phyloP scores from a whole-genome alignment of 306 rosid species.

The Prunus dulcis region DNA sequence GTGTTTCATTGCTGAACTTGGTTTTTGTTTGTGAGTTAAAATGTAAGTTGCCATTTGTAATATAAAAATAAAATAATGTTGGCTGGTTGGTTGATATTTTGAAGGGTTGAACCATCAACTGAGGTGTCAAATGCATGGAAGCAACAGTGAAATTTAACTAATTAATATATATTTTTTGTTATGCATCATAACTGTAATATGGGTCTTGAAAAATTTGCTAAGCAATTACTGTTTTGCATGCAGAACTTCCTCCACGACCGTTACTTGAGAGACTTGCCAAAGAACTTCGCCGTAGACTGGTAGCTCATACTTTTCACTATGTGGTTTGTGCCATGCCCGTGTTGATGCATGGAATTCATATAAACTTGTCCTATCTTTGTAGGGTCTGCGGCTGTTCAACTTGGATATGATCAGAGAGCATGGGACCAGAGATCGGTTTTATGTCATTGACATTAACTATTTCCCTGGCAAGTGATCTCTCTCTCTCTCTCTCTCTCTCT shows the following conservation, averaged over 20 bases:
- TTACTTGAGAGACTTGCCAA: constrained; percentile 81
- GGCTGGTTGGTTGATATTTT: background rate
- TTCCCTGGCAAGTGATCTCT: constrained; percentile 64
- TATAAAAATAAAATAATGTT: background rate
- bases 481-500: background rate
- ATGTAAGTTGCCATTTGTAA: background rate
- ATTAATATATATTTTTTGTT: too few relatives aligned
- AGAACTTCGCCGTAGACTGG: constrained; percentile 78
- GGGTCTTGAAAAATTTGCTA: background rate
- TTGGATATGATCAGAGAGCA: constrained; percentile 81
- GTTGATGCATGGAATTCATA: background rate
- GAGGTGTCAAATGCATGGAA: background rate
- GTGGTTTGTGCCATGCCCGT: background rate
- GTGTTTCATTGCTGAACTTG: background rate
- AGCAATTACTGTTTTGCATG: constrained; percentile 19
- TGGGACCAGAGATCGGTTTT: constrained; percentile 64
- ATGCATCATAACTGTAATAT: constrained; percentile 18
- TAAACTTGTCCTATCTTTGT: background rate
- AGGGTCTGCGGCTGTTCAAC: constrained; percentile 91
- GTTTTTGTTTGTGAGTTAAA: background rate
- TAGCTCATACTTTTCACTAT: constrained; percentile 22
- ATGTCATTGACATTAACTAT: constrained; percentile 91
- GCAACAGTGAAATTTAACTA: background rate
- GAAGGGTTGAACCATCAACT: constrained; percentile 1
- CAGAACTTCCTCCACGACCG: constrained; percentile 96